Evolutionary conservation across 225 moss, liverwort and hornwort species (phyloP).

Genomic region (Physcomitrium patens): DNA sequence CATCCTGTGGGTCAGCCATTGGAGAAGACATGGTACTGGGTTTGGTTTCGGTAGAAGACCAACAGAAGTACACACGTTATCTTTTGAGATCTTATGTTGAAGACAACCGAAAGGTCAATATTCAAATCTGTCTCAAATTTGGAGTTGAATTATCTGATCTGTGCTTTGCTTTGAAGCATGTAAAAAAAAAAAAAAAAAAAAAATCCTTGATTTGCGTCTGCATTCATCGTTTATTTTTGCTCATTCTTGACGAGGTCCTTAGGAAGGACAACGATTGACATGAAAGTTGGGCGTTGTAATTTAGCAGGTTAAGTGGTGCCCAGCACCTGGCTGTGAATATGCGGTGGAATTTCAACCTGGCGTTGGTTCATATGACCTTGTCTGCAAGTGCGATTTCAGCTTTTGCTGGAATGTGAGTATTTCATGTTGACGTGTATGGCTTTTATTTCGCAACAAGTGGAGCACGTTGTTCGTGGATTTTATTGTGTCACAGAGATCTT

Average conservation of each 20-base stretch:
- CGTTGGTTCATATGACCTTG: constrained; percentile 79
- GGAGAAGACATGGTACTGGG: constrained; percentile 91
- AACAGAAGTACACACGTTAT: constrained; percentile 73
- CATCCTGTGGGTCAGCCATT: constrained; percentile 83
- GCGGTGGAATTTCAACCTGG: constrained; percentile 86
- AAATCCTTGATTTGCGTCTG: background rate
- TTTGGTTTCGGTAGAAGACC: constrained; percentile 71
- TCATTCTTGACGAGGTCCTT: constrained; percentile 1
- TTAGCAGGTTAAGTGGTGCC: constrained; percentile 89
- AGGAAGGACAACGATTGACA: constrained; percentile 19
- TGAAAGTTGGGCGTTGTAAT: constrained; percentile 8
- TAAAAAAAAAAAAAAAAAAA: background rate
- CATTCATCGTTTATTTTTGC: background rate
- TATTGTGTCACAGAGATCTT: background rate
- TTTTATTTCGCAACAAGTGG: constrained; percentile 3
- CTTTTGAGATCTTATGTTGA: constrained; percentile 92
- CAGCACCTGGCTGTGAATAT: constrained; percentile 95
- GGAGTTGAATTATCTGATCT: background rate
- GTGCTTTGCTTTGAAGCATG: constrained; percentile 11
- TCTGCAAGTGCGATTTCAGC: constrained; percentile 83
- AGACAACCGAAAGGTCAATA: constrained; percentile 77
- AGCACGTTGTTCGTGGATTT: background rate
- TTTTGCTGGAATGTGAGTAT: constrained; percentile 83
- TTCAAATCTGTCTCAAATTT: constrained; percentile 13
- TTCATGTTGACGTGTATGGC: background rate